A percentile compares a stretch with the other conserved stretches of the same genome.
These are phyloP conservation scores for Diddensiella transvaalensis DNA, from an alignment of 805 yeast genomes.

Conservation along the genomic window DNA sequence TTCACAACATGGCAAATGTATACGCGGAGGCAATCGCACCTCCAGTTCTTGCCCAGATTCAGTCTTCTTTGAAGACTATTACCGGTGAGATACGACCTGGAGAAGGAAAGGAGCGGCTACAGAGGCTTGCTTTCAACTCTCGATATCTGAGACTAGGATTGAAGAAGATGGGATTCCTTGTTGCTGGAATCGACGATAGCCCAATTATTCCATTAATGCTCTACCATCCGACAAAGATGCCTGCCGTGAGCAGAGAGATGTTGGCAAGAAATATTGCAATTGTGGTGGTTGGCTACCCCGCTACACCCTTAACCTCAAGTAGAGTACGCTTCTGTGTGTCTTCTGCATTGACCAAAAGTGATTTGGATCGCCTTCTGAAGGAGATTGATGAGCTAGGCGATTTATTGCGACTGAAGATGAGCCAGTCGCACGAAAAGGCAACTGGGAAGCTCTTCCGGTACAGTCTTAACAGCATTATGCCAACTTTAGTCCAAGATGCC, in stretches of 20 bases:
- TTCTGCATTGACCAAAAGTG: slow-evolving; percentile 88
- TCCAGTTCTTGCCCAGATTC: slow-evolving; percentile 84
- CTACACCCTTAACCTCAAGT: slow-evolving; percentile 85
- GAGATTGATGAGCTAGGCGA: slow-evolving; percentile 79
- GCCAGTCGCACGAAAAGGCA: slow-evolving; percentile 16
- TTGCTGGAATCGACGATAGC: slow-evolving; percentile 91
- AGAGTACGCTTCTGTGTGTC: slow-evolving; percentile 93
- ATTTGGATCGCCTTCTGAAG: slow-evolving; percentile 73
- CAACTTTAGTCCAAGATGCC: slow-evolving; percentile 61
- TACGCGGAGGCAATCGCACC: slow-evolving; percentile 90
- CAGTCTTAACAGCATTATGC: slow-evolving; percentile 72
- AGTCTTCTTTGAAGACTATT: slow-evolving; percentile 72
- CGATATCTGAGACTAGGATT: slow-evolving; percentile 88
- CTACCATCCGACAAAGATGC: slow-evolving; percentile 92
- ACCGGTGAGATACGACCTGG: slow-evolving; percentile 83
- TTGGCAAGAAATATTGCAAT: slow-evolving; percentile 80
- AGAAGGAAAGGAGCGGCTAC: slow-evolving; percentile 86
- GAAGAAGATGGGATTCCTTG: slow-evolving; percentile 88
- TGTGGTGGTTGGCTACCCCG: slow-evolving; percentile 97
- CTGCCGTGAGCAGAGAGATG: slow-evolving; percentile 81
- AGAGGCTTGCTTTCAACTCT: slow-evolving; percentile 93
- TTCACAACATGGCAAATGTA: slow-evolving; percentile 65
- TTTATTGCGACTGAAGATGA: slow-evolving; percentile 56
- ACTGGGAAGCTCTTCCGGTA: slow-evolving; percentile 42
- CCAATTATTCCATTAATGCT: slow-evolving; percentile 90